These are phyloP conservation scores for Clavispora phyllophila DNA, from an alignment of 805 yeast genomes.

Conservation along the genomic window DNA sequence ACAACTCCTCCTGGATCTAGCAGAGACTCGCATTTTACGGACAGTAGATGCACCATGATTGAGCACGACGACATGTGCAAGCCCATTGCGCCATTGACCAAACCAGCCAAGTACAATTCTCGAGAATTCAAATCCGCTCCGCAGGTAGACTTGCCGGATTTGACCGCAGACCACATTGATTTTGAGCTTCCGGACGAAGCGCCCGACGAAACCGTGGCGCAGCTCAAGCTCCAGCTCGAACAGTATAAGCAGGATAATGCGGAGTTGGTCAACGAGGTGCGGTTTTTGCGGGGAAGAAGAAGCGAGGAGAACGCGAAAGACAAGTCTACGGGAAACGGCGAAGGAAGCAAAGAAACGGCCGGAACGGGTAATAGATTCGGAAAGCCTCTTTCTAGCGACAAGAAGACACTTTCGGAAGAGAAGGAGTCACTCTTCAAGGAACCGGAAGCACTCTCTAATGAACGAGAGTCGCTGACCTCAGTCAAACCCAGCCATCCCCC, in stretches of 20 bases:
- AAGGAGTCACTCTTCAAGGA: too few relatives aligned
- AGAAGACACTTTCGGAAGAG: too few relatives aligned
- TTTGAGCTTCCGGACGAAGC: slow-evolving; percentile 1
- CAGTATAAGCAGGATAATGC: slow-evolving; percentile 12
- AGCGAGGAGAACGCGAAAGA: not conserved
- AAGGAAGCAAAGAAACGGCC: too few relatives aligned
- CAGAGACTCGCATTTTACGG: slow-evolving; percentile 5
- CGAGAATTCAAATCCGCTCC: slow-evolving; percentile 2
- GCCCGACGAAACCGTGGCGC: not conserved
- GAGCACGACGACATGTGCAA: slow-evolving; percentile 13
- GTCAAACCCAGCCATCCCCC: too few relatives aligned
- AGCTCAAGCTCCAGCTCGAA: slow-evolving; percentile 7
- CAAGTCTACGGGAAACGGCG: not conserved
- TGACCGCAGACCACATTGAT: slow-evolving; percentile 13
- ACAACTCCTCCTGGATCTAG: slow-evolving; percentile 33
- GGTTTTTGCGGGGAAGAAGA: slow-evolving; percentile 5
- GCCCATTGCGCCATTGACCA: too few relatives aligned
- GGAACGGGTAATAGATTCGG: too few relatives aligned
- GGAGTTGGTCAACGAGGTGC: slow-evolving; percentile 15
- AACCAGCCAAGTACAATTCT: not conserved
- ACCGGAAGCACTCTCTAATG: too few relatives aligned
- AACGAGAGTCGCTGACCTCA: too few relatives aligned
- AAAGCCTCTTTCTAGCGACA: too few relatives aligned
- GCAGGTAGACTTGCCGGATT: slow-evolving; percentile 8
- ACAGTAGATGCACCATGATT: not conserved